These are phyloP conservation scores for Dysphania ambrosioides DNA, from an alignment of 148 eudicot species.

Conservation along the genomic window DNA sequence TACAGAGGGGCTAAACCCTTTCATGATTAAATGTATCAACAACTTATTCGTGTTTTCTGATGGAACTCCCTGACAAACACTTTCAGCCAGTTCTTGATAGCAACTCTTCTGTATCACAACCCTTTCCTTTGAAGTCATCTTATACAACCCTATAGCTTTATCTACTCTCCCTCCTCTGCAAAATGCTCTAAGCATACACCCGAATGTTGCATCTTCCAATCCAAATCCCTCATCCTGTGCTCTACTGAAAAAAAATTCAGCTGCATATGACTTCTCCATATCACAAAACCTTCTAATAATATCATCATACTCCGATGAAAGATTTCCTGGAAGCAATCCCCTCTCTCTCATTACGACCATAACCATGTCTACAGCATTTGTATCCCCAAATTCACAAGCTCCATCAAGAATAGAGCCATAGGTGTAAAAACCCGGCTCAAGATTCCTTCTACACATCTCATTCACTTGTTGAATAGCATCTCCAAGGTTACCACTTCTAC, in stretches of 20 bases:
- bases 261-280: constrained; percentile 57
- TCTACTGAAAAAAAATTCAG: constrained; percentile 48
- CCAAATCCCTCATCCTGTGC: constrained; percentile 38
- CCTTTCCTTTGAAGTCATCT: constrained; percentile 29
- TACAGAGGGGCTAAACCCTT: constrained; percentile 47
- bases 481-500: constrained; percentile 55
- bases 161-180: constrained; percentile 44
- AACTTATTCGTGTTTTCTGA: constrained; percentile 38
- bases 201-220: constrained; percentile 45
- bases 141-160: constrained; percentile 52
- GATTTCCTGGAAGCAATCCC: constrained; percentile 34
- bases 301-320: constrained; percentile 39
- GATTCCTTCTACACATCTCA: constrained; percentile 41
- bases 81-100: constrained; percentile 42
- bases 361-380: constrained; percentile 35
- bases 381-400: constrained; percentile 54
- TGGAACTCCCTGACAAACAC: constrained; percentile 52
- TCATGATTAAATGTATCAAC: constrained; percentile 44
- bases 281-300: constrained; percentile 61
- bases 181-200: constrained; percentile 53
- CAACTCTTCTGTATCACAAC: constrained; percentile 33
- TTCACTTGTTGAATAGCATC: constrained; percentile 48
- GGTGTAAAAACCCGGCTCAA: constrained; percentile 57
- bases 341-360: constrained; percentile 48
- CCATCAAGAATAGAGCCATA: constrained; percentile 75